phyloP scores from a whole-genome alignment of 2,329 filamentous ascomycete species.

The Colletotrichum eremochloae region DNA sequence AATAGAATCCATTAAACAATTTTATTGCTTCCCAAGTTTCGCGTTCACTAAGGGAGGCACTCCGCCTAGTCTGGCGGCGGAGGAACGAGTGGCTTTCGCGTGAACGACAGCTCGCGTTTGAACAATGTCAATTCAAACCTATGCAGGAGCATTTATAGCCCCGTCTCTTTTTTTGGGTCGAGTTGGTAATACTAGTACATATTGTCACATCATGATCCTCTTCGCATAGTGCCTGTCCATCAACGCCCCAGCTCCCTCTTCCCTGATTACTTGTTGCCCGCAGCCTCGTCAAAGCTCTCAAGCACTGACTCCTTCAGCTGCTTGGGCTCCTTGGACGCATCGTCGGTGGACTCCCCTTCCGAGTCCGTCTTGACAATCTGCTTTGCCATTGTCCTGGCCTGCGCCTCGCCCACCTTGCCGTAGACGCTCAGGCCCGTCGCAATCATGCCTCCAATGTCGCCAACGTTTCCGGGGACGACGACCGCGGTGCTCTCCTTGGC shows the following conservation, averaged over 20 bases:
- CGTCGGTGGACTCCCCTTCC: constrained; percentile 43
- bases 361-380: constrained; percentile 50
- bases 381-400: constrained; percentile 76
- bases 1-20: not conserved
- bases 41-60: not conserved
- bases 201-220: constrained; percentile 36
- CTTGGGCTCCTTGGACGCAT: constrained; percentile 42
- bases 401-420: constrained; percentile 88
- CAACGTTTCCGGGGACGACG: constrained; percentile 96
- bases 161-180: constrained; percentile 17
- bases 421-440: constrained; percentile 96
- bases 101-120: not conserved
- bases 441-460: constrained; percentile 97
- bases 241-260: constrained; percentile 30
- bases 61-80: not conserved
- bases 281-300: constrained; percentile 55
- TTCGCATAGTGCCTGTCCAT: constrained; percentile 20
- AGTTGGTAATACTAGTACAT: constrained; percentile 41
- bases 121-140: constrained; percentile 5
- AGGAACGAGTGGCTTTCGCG: not conserved
- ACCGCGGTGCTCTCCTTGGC: constrained; percentile 96
- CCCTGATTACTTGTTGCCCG: constrained; percentile 48
- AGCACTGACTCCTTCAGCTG: constrained; percentile 57
- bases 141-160: constrained; percentile 1
- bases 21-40: not conserved